Evolutionary conservation across 306 rosid species (phyloP), one percentile per base, ranked within the genome.

Genomic region (Parietaria judaica): DNA sequence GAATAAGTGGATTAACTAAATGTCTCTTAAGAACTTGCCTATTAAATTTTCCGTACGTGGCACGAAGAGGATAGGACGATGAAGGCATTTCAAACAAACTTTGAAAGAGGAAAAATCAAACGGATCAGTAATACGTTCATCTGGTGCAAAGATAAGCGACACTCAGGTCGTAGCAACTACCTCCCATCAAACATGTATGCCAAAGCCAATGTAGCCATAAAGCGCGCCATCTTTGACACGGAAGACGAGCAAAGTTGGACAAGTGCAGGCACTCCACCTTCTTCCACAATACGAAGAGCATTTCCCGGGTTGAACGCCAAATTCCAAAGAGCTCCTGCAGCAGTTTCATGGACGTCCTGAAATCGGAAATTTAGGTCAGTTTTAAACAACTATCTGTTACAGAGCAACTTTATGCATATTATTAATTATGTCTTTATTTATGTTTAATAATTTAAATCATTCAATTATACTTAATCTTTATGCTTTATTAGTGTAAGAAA

Each of bases 301-400:
- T 94, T 94, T 14, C 97, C 90, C 23, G 97, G 90, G 79, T 94
- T 94, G 75, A 88, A 94, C 69, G 99, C 99, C 75, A 94, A 95
- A 78, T 94, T 94, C 99, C 99, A 94, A 46, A 94, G 94, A 56
- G 99, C 99, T 74, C 99, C 99, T n/a, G 99, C 99, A 60, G 99
- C 99, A 51, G 99, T 94, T 84, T 94, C 99, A 60, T 89, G 99
- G 77, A 94, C 99, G 78, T 94, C 99, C 99, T 94, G 94, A 60
- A 70, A 76, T 63, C n/a, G 66, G 68, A 83, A 72, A 63, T 46
- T 44, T 41, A 4, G 14, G 53, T 23, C 31, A 41, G 45, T 41
- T 41, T 8, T 8, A 41, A 41, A 41, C 45, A 41, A 41, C 9
- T 41, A 41, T 8, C 45, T 41, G 45, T 41, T 23, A 23, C 31